phyloP scores from a whole-genome alignment of 352 stramenopile genomes.

The Poterioochromonas sp. region DNA sequence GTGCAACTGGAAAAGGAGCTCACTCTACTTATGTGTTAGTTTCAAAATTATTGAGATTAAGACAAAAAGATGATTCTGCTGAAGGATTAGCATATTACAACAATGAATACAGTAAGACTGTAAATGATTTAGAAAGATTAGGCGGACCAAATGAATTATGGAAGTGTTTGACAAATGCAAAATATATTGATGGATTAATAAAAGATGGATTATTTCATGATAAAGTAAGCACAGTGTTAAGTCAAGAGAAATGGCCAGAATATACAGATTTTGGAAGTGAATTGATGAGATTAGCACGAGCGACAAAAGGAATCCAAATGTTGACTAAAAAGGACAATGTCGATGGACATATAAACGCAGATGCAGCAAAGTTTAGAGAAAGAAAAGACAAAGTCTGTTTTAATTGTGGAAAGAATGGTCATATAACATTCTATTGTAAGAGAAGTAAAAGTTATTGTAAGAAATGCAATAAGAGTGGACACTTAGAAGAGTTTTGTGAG shows the following conservation, averaged over 20 bases:
- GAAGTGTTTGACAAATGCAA: neutral
- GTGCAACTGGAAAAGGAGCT: neutral
- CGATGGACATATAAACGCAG: neutral
- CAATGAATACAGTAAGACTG: neutral
- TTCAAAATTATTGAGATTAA: neutral
- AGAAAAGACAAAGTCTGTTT: neutral
- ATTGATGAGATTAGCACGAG: neutral
- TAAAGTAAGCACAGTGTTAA: neutral
- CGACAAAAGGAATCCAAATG: neutral
- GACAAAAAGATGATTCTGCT: neutral
- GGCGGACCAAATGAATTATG: neutral
- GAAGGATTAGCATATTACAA: neutral
- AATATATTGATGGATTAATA: neutral
- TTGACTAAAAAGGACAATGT: neutral
- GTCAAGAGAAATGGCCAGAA: neutral
- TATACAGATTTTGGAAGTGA: neutral
- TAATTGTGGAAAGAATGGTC: slow-evolving; percentile 4
- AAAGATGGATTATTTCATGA: neutral
- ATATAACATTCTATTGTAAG: neutral
- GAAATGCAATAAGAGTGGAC: neutral
- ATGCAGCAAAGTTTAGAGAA: neutral
- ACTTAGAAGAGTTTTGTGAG: slow-evolving; percentile 2
- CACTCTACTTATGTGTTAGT: neutral
- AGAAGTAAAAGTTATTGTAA: neutral
- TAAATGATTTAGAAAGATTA: neutral